Evolutionary conservation across 2,329 filamentous ascomycete genomes (phyloP).

Genomic region (Leptodontidium sp.): DNA sequence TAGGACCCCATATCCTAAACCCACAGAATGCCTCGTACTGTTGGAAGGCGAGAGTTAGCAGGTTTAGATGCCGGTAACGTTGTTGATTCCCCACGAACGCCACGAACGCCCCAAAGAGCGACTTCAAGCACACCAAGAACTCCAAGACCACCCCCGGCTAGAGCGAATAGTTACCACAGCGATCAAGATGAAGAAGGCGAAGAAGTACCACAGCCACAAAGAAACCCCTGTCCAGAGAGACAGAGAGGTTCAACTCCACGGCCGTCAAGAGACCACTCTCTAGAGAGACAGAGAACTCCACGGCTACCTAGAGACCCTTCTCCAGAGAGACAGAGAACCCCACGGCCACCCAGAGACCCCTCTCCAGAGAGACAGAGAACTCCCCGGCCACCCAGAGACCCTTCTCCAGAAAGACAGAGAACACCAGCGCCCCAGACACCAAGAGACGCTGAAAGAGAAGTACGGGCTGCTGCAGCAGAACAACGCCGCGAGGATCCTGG

Average conservation of each 20-base stretch:
- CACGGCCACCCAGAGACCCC: too few species aligned
- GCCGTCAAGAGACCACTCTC: too few species aligned
- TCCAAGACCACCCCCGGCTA: not conserved
- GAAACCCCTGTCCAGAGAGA: too few species aligned
- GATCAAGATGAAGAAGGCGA: not conserved
- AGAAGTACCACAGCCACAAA: constrained; percentile 5
- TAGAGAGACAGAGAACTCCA: too few species aligned
- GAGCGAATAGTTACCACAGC: constrained; percentile 3
- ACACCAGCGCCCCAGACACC: not conserved
- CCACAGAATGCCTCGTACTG: constrained; percentile 5
- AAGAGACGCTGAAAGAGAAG: constrained; percentile 13
- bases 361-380: too few species aligned
- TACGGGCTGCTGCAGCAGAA: constrained; percentile 12
- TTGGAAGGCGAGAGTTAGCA: constrained; percentile 1
- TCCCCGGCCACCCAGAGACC: too few species aligned
- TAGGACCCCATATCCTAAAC: not conserved
- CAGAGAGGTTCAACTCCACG: too few species aligned
- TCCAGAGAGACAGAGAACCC: too few species aligned
- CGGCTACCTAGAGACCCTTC: too few species aligned
- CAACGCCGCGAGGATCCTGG: constrained; percentile 8
- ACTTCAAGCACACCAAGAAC: not conserved
- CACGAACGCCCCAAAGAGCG: not conserved
- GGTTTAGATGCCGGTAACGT: not conserved
- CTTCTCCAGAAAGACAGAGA: constrained; percentile 3
- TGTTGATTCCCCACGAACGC: constrained; percentile 5